phyloP scores from a whole-genome alignment of 331 rosid species.

The Saraca asoca region DNA sequence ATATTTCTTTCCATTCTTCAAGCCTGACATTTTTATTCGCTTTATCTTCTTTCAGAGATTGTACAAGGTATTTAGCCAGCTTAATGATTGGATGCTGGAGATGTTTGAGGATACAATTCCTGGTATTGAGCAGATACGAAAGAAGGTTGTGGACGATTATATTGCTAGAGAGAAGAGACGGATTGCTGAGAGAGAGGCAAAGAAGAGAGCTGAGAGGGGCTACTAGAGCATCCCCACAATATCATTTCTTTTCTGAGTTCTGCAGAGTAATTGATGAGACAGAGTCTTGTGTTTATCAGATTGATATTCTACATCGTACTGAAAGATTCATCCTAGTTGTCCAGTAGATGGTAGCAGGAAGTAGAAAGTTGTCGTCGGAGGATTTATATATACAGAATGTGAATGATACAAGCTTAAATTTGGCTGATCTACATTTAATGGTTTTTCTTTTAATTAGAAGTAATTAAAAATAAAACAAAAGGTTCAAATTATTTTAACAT shows the following conservation, averaged over 20 bases:
- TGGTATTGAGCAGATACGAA: conserved; percentile 52
- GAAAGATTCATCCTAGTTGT: conserved; percentile 16
- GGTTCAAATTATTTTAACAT: too few species aligned
- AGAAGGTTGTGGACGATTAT: conserved; percentile 38
- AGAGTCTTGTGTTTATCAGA: background rate
- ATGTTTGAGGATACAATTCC: conserved; percentile 45
- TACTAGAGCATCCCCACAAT: background rate
- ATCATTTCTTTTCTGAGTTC: conserved; percentile 20
- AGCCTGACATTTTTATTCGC: conserved; percentile 28
- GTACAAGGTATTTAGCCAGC: conserved; percentile 26
- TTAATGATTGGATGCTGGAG: conserved; percentile 22
- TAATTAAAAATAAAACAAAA: too few species aligned
- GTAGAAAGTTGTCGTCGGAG: conserved; percentile 2
- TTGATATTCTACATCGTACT: conserved; percentile 22
- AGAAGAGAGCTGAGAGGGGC: conserved; percentile 39
- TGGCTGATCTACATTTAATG: too few species aligned
- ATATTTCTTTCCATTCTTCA: background rate
- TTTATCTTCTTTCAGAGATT: conserved; percentile 53
- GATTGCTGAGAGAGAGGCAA: conserved; percentile 37
- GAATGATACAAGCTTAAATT: too few species aligned
- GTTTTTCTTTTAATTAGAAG: too few species aligned
- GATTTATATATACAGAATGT: too few species aligned
- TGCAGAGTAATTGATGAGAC: conserved; percentile 26
- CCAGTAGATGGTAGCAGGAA: background rate
- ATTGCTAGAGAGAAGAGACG: conserved; percentile 25